A percentile compares a stretch with the other conserved stretches of the same genome.
Evolutionary conservation across 164 flowering plant species (phyloP).

Genomic region (Vitis amurensis): DNA sequence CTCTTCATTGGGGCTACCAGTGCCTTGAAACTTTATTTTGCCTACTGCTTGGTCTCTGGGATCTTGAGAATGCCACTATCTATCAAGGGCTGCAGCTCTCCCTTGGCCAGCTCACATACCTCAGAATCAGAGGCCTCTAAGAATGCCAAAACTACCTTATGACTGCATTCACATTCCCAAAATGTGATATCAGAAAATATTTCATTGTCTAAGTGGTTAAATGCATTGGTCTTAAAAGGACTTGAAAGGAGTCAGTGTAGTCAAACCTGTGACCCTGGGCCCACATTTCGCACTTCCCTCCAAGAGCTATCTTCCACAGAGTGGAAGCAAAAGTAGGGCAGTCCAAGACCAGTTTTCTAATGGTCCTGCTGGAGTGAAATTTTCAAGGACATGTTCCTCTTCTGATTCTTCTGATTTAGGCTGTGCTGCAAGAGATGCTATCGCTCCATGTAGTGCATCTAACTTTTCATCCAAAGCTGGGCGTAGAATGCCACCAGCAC

Average conservation of each 20-base stretch:
- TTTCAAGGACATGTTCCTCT: conserved; percentile 80
- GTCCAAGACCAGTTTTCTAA: conserved; percentile 78
- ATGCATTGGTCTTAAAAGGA: not conserved
- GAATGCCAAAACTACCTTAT: conserved; percentile 72
- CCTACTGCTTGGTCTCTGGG: conserved; percentile 23
- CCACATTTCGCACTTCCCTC: conserved; percentile 72
- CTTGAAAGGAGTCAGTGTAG: not conserved
- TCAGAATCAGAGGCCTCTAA: conserved; percentile 59
- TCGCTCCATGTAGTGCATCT: conserved; percentile 47
- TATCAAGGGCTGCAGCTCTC: conserved; percentile 67
- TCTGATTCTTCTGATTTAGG: conserved; percentile 56
- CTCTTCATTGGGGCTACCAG: no score
- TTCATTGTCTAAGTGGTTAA: not conserved
- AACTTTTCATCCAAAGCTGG: conserved; percentile 62
- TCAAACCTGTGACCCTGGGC: conserved; percentile 90
- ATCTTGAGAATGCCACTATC: conserved; percentile 61
- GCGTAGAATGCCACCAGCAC: conserved; percentile 62
- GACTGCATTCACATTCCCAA: conserved; percentile 37
- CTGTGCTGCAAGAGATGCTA: conserved; percentile 65
- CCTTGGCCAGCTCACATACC: conserved; percentile 41
- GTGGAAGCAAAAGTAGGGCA: conserved; percentile 73
- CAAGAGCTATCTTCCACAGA: conserved; percentile 69
- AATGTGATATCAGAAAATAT: conserved; percentile 6
- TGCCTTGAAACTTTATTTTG: no score
- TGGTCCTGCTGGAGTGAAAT: conserved; percentile 88